A percentile compares a stretch with the other conserved stretches of the same genome.
These are phyloP conservation scores for Curvularia sp. DNA, from an alignment of 2,329 filamentous ascomycete species.

Conservation along the genomic window DNA sequence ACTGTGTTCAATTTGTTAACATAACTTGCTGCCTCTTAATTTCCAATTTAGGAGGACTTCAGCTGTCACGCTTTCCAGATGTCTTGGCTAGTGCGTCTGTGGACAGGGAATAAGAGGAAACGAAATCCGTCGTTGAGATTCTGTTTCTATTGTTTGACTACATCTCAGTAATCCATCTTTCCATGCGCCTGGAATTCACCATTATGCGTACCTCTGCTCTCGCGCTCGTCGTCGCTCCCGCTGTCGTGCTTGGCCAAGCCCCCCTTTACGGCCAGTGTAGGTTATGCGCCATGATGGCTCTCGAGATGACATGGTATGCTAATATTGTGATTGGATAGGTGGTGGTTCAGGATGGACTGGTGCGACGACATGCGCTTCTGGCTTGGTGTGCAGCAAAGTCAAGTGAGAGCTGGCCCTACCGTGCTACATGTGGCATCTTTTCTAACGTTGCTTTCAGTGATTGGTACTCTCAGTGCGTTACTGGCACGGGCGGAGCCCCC, in stretches of 20 bases:
- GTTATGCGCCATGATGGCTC: neutral
- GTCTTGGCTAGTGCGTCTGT: neutral
- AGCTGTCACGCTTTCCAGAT: neutral
- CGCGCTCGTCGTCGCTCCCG: neutral
- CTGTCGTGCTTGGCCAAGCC: conserved; percentile 14
- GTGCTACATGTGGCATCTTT: too few relatives aligned
- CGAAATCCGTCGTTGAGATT: neutral
- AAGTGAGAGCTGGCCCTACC: neutral
- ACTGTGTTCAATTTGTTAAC: neutral
- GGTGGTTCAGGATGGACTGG: conserved; percentile 50
- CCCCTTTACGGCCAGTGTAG: conserved; percentile 56
- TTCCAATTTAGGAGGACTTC: neutral
- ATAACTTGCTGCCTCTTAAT: neutral
- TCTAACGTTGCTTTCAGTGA: conserved; percentile 41
- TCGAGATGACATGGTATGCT: neutral
- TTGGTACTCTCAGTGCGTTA: conserved; percentile 57
- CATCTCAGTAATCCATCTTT: neutral
- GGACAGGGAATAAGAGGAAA: neutral
- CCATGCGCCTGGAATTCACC: neutral
- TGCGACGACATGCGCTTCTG: conserved; percentile 50
- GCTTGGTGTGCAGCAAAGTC: conserved; percentile 47
- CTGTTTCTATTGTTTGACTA: neutral
- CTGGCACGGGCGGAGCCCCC: conserved; percentile 16
- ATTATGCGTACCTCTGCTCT: conserved; percentile 1
- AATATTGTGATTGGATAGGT: neutral